Conservation (phyloP, 495 filamentous ascomycete species). For the Penicillium chermesinum region DNA sequence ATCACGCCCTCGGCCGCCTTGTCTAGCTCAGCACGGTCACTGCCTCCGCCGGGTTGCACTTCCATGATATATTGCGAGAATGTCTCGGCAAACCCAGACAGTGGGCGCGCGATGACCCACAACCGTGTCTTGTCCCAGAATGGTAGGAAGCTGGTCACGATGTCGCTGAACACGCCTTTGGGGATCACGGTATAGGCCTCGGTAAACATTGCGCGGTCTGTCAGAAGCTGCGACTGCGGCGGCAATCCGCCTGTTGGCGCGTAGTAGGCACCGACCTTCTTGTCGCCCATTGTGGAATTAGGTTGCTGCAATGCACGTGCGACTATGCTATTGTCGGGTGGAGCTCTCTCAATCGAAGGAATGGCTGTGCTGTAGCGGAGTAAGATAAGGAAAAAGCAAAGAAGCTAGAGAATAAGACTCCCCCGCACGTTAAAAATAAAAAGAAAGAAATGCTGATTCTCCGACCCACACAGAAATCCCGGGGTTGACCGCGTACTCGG, state of each 20-base stretch:
- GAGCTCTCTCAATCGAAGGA: not conserved
- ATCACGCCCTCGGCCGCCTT: conserved; percentile 17
- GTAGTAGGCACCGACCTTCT: conserved; percentile 23
- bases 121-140: conserved; percentile 26
- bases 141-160: conserved; percentile 24
- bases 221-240: conserved; percentile 21
- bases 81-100: conserved; percentile 25
- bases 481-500: conserved; percentile 17
- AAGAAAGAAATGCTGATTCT: conserved; percentile 8
- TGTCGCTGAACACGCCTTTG: conserved; percentile 22
- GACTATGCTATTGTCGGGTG: not conserved
- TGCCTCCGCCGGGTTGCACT: conserved; percentile 21
- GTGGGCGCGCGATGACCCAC: conserved; percentile 24
- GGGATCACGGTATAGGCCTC: conserved; percentile 24
- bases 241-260: conserved; percentile 23
- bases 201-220: conserved; percentile 28
- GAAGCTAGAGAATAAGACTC: not conserved
- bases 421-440: conserved; percentile 10
- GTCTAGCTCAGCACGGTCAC: conserved; percentile 19
- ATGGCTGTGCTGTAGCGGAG: not conserved
- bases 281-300: conserved; percentile 14
- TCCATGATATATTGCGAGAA: conserved; percentile 30
- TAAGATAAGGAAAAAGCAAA: not conserved
- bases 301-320: not conserved
- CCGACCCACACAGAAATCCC: conserved; percentile 9